Conservation (phyloP, 257 asterid genomes). For the Petunia secreta region DNA sequence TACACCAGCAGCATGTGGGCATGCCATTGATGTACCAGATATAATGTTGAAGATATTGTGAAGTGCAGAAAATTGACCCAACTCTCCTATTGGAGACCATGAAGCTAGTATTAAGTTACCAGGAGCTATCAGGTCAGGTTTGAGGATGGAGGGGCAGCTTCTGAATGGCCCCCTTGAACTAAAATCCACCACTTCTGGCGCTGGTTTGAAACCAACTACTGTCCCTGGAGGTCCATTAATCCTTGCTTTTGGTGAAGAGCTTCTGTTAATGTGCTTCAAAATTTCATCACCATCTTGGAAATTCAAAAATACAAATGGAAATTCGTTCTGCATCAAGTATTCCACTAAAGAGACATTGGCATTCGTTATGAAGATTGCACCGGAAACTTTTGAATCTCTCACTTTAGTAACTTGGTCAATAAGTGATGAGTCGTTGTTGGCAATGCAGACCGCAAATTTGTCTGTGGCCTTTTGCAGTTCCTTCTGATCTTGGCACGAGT, state of each 20-base stretch:
- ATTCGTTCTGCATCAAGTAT: slow-evolving; percentile 31
- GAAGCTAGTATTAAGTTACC: slow-evolving; percentile 64
- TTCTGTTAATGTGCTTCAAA: slow-evolving; percentile 42
- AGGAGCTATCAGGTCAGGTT: slow-evolving; percentile 71
- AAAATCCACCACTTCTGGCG: slow-evolving; percentile 59
- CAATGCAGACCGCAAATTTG: slow-evolving; percentile 53
- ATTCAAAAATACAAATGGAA: slow-evolving; percentile 51
- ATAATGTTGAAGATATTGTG: slow-evolving; percentile 49
- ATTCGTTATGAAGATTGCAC: slow-evolving; percentile 59
- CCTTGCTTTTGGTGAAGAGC: slow-evolving; percentile 44
- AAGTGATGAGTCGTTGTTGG: slow-evolving; percentile 41
- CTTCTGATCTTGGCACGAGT: slow-evolving; percentile 30
- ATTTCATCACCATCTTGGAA: slow-evolving; percentile 46
- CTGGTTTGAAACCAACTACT: slow-evolving; percentile 41
- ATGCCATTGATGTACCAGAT: slow-evolving; percentile 81
- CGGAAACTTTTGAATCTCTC: slow-evolving; percentile 33
- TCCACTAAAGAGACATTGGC: slow-evolving; percentile 35
- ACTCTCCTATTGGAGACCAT: slow-evolving; percentile 45
- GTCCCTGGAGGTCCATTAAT: slow-evolving; percentile 47
- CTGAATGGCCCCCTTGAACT: slow-evolving; percentile 79
- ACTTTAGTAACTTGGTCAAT: slow-evolving; percentile 42
- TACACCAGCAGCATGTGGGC: slow-evolving; percentile 68
- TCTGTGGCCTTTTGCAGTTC: slow-evolving; percentile 30
- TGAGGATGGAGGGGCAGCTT: slow-evolving; percentile 60
- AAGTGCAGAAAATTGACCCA: slow-evolving; percentile 16